phyloP scores from a whole-genome alignment of 345 rosid species.

The Aquilaria yunnanensis region DNA sequence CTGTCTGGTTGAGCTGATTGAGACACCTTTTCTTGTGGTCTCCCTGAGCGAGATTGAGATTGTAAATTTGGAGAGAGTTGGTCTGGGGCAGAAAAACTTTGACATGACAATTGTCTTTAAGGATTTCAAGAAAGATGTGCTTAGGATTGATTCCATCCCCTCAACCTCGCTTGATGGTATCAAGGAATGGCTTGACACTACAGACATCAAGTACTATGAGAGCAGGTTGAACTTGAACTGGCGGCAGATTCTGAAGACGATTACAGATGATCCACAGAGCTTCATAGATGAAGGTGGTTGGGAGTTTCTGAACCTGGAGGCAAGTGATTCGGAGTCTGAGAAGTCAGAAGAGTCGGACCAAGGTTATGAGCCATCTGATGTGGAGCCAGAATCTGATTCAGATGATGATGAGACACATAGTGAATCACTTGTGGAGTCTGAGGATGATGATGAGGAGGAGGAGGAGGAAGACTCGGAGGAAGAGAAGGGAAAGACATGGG shows the following conservation, averaged over 20 bases:
- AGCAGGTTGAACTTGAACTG: constrained; percentile 92
- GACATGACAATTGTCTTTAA: constrained; percentile 90
- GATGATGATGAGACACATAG: constrained; percentile 73
- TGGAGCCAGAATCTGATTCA: constrained; percentile 72
- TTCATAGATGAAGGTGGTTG: constrained; percentile 86
- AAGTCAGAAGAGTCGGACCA: constrained; percentile 79
- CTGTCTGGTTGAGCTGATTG: constrained; percentile 86
- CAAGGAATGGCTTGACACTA: constrained; percentile 93
- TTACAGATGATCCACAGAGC: constrained; percentile 85
- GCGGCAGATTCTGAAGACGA: constrained; percentile 84
- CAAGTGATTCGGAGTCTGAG: constrained; percentile 80
- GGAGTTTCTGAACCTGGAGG: constrained; percentile 89
- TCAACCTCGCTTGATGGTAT: constrained; percentile 77
- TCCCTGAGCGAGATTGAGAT: constrained; percentile 91
- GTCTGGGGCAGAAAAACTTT: constrained; percentile 87
- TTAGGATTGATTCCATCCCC: constrained; percentile 77
- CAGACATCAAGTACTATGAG: constrained; percentile 88
- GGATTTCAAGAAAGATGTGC: constrained; percentile 89
- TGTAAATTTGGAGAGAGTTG: constrained; percentile 92
- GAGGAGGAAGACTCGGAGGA: constrained; percentile 69
- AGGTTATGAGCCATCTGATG: constrained; percentile 85
- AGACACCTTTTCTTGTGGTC: constrained; percentile 75
- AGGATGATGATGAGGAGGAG: constrained; percentile 81
- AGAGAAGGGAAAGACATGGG: constrained; percentile 97
- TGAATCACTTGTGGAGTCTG: constrained; percentile 77